Evolutionary conservation across 73 alveolate species (phyloP), one percentile per base, ranked within the genome.

Genomic region (Paramecium pentaurelia): DNA sequence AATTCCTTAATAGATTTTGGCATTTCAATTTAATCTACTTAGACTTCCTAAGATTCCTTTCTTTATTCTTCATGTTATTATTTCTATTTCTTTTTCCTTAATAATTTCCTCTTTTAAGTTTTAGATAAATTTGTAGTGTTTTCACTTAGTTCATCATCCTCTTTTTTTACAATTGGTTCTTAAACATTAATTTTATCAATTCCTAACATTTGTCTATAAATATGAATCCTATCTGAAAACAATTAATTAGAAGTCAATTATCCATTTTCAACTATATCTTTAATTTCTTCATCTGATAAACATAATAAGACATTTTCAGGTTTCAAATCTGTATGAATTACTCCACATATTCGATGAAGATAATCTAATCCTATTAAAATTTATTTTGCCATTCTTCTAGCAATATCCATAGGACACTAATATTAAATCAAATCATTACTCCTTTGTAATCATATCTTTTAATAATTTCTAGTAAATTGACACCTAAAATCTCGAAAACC

Each of bases 401-500:
- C 60, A 30, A 94, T 71, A 80, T 84, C 89, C 77, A 92, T 60
- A 11, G 96, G 96, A 60, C 71, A 45, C 91, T 80, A 45, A 45
- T 8, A 8, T 64, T 28, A 2, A 80, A 25, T n/a, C 18, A 36
- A 37, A 0, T 3, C 27, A 80, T 45, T 22, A 97, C 96, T 12
- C 99, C 97, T 83, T 92, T 94, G 75, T 90, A 93, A 58, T 95
- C 95, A 77, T 92, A 89, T 80, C 97, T 86, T 80, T 98, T 98
- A 80, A 98, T 98, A 30, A 98, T 96, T 93, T 98, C 99, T 28
- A 98, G 94, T 58, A 98, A 95, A 93, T 97, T 98, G 36, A 98
- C 99, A 25, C 99, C 99, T 95, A 98, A 95, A 90, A 98, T 98
- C 95, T 99, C 99, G 92, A 98, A 99, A 47, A 98, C 99, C 99